Conservation (phyloP, 208 protist species). For the Leishmania martiniquensis region DNA sequence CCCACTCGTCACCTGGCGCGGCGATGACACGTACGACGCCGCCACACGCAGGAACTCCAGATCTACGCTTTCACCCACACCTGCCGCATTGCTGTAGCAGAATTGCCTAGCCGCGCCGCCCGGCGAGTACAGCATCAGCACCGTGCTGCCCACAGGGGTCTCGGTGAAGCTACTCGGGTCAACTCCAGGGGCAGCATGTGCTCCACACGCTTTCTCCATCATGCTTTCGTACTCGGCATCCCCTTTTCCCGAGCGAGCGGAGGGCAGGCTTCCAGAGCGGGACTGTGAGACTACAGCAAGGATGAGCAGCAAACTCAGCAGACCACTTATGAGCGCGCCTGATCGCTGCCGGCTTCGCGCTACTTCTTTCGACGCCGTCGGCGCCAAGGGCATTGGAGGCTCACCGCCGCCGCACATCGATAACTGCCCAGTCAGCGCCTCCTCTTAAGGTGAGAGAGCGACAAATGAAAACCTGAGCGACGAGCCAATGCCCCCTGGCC, state of each 20-base stretch:
- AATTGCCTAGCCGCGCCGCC: background rate
- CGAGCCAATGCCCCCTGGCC: background rate
- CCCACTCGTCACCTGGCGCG: constrained; percentile 14
- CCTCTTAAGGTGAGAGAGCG: background rate
- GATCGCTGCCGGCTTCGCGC: background rate
- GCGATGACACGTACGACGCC: constrained; percentile 42
- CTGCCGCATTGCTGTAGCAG: constrained; percentile 21
- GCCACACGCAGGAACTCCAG: constrained; percentile 30
- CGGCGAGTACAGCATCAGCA: constrained; percentile 40
- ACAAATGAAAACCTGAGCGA: background rate
- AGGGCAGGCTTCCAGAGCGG: background rate
- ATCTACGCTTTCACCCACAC: constrained; percentile 7
- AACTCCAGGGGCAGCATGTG: background rate
- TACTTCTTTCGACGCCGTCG: background rate
- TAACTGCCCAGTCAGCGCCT: background rate
- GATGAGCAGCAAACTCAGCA: background rate
- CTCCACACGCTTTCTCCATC: background rate
- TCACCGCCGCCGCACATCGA: background rate
- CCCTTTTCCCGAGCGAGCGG: background rate
- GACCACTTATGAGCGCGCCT: background rate
- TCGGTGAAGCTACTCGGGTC: constrained; percentile 21
- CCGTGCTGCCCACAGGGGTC: constrained; percentile 33
- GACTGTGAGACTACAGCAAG: background rate
- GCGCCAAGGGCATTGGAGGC: background rate
- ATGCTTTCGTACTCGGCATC: background rate